A percentile compares a stretch with the other conserved stretches of the same genome.
phyloP scores from a whole-genome alignment of 345 rosid species.

The Eucalyptus tenuipes region DNA sequence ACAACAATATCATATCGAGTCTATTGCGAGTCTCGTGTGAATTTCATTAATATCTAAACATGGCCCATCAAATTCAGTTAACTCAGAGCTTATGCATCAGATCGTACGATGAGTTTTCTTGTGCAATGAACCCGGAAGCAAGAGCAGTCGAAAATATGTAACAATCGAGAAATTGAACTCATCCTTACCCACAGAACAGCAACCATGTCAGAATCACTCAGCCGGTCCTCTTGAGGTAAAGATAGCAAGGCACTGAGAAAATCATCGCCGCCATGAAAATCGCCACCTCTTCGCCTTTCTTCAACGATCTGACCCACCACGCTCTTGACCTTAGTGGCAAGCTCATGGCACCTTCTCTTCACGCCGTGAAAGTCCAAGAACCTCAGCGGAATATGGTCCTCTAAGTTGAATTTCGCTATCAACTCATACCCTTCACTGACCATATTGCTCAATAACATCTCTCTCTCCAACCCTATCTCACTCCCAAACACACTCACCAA shows the following conservation, averaged over 20 bases:
- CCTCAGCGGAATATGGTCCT: constrained; percentile 36
- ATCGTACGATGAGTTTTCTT: not conserved
- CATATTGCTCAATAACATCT: constrained; percentile 18
- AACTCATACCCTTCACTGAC: constrained; percentile 51
- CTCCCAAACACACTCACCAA: constrained; percentile 42
- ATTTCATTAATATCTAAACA: not conserved
- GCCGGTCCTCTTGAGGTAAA: constrained; percentile 39
- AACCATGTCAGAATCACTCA: constrained; percentile 35
- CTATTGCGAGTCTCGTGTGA: not conserved
- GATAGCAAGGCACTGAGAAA: constrained; percentile 40
- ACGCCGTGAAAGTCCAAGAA: constrained; percentile 49
- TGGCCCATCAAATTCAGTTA: not conserved
- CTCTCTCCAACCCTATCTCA: not conserved
- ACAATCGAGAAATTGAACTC: not conserved
- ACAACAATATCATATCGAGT: not conserved
- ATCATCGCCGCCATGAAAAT: constrained; percentile 10
- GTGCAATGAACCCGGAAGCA: not conserved
- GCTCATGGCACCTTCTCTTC: constrained; percentile 34
- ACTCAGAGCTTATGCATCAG: not conserved
- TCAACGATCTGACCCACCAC: constrained; percentile 27
- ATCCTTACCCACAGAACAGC: constrained; percentile 52
- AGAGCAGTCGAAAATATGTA: not conserved
- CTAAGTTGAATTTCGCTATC: constrained; percentile 32
- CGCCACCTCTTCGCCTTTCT: constrained; percentile 8
- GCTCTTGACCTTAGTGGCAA: constrained; percentile 23